Evolutionary conservation across 139 green algal species (phyloP), one percentile per base, ranked within the genome.

Genomic region (Closterium sp.): DNA sequence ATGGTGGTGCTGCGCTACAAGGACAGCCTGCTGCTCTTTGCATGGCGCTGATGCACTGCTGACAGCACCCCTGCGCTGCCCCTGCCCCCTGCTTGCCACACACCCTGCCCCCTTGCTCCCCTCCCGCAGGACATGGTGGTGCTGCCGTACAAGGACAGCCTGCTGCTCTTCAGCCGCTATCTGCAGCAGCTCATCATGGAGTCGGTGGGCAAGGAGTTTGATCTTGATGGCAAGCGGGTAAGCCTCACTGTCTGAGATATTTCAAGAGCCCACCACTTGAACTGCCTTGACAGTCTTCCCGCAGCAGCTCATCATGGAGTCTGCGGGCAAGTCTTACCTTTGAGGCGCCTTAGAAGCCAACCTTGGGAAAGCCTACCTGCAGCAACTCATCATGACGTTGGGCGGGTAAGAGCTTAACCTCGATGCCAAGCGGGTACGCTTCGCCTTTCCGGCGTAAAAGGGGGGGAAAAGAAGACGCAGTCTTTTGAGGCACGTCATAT

Each of bases 131-230:
- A 89, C 89, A 92, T 92, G 89, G 89, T 92, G 35, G 85, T 93
- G 28, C 81, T 93, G 12, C 90, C 90, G n/a, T 93, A 93, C 90
- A 93, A 93, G 87, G 90, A 93, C 90, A 90, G 90, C 69, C 90
- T 93, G n/a, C 35, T 85, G 35, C 85, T 93, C 12, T 93, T 93
- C 85, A 86, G 85, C 36, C 32, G 90, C 33, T 93, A 93, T 21
- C 90, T 93, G 35, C 90, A 93, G 84, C 90, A 93, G 85, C 38
- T 93, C 2, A 64, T 93, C 33, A 93, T 93, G 90, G 90, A 93
- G 85, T 93, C 90, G 3, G 21, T 93, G 28, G 90, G 90, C 7
- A 93, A 93, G 35, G 85, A 93, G 85, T n/a, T 86, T n/a, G 90
- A 93, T 35, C 90, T 93, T 30, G 84, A 93, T 25, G 90, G 90